Evolutionary conservation across 2,329 filamentous ascomycete genomes (phyloP), one percentile per base, ranked within the genome.

Genomic region (Pezicula radicicola): DNA sequence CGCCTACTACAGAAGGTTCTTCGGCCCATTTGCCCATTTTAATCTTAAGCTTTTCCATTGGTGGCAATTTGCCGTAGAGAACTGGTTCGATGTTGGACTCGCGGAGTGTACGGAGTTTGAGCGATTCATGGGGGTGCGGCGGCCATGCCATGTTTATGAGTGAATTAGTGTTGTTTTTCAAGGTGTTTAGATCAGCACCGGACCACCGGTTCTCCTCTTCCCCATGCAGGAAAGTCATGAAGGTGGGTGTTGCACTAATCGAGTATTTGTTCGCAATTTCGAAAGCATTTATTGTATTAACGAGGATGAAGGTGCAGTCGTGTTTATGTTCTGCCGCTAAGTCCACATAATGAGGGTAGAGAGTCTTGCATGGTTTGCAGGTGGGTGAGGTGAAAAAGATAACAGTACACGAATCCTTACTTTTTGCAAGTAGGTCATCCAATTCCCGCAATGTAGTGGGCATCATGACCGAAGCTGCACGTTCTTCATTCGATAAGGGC

Each of bases 381-480:
- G 87, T 94, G 2, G 88, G 82, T 3, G 90, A 96, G 0, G 93
- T 97, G 72, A 97, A 97, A 75, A 97, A 97, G 51, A 97, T 79
- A 36, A 93, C 81, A 0, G 89, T 89, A 54, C 87, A 91, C 1
- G 87, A 85, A 5, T 79, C 75, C 27, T 76, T 76, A 0, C 88
- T 87, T 2, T 73, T 72, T 1, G 72, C 67, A 6, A 94, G 73
- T 2, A 86, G 70, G 16, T 72, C 72, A 36, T 90, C 78, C 1
- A 94, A 71, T 27, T 86, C 80, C 5, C 71, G 68, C 4, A 86
- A 68, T 19, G 73, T 83, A 25, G 76, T 81, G 7, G 86, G 79
- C 52, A 80, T 79, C 52, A 81, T 79, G 16, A 95, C 88, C 33
- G 70, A 73, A 3, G 76, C 76, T 18, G 66, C 62, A 25, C 57